Base-by-base conservation (phyloP, 2,329 filamentous ascomycete species). In the Thielaviopsis populi region DNA sequence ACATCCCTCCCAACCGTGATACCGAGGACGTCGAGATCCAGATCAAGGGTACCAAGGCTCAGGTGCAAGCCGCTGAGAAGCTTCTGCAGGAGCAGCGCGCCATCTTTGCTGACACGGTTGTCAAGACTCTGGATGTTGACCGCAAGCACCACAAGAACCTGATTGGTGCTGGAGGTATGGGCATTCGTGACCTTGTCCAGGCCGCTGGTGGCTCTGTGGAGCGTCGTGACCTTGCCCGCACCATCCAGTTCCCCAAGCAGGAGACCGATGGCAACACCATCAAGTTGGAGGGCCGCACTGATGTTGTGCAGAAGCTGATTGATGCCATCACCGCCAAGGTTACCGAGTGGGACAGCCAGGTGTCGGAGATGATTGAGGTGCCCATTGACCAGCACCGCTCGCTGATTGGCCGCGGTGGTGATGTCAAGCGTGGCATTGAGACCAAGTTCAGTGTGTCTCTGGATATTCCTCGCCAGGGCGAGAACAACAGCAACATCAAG, bases 221-320 rank as follows among this genome's bases (percentile, higher is more conserved):
- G 71, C 83, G 87, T 67, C 85, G 88, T 48, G 86, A 88, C 67
- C 83, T 94, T 69, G 89, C 91, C 61, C 88, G 92, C 67, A 90
- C 92, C 70, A 90, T 99, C 66, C 91, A 92, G 73, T 97, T 99
- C 79, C 94, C 94, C 65, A 91, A 91, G 73, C 86, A 89, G 68
- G 91, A 95, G 65, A 83, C 86, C 62, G 86, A 88, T 66, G 90
- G 88, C 54, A 89, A 87, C 71, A 82, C 81, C 30, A 96, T 99
- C 74, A 91, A 87, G 72, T 79, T 99, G 5, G 91, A 96, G 75
- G 94, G 94, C 37, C 86, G 87, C 59, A 85, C 83, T 67, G 84
- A 85, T 46, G 79, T 99, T 27, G 92, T 97, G 1, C 87, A 96
- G 69, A 95, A 89, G 76, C 95, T 99, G 69, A 80, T 92, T 70